Evolutionary conservation across 1,284 basidiomycete genomes (phyloP).

Genomic region (Rhodotorula glutinis): DNA sequence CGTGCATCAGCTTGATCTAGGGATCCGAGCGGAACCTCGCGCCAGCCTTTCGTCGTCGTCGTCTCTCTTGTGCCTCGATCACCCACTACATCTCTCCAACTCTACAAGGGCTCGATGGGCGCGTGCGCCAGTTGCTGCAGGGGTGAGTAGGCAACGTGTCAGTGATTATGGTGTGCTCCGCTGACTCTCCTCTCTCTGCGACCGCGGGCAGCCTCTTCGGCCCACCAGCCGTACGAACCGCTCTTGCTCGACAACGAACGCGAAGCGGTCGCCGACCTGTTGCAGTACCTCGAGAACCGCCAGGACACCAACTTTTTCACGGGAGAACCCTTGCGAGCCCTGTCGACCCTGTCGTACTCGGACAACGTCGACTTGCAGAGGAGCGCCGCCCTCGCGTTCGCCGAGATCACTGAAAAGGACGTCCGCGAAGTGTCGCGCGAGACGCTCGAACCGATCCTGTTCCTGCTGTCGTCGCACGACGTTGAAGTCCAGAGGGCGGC

Average conservation of each 20-base stretch:
- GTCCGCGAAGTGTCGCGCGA: constrained; percentile 94
- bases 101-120: too few species aligned
- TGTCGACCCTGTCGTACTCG: constrained; percentile 96
- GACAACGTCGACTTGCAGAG: constrained; percentile 99
- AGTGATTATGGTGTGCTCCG: too few species aligned
- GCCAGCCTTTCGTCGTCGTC: too few species aligned
- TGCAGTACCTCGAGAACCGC: constrained; percentile 97
- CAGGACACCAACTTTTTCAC: constrained; percentile 94
- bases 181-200: not conserved
- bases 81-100: too few species aligned
- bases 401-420: constrained; percentile 99
- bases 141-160: not conserved
- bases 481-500: constrained; percentile 98
- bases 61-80: too few species aligned
- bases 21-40: too few species aligned
- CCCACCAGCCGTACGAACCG: constrained; percentile 59
- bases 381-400: constrained; percentile 95
- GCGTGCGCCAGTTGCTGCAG: constrained; percentile 12
- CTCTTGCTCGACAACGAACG: constrained; percentile 94
- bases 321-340: constrained; percentile 83
- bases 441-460: constrained; percentile 96
- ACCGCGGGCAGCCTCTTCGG: not conserved
- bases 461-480: constrained; percentile 95
- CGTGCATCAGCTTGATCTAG: too few species aligned
- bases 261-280: constrained; percentile 94